Base-by-base conservation (phyloP, 768 basidiomycete species). In the Rhizopogon vulgaris region DNA sequence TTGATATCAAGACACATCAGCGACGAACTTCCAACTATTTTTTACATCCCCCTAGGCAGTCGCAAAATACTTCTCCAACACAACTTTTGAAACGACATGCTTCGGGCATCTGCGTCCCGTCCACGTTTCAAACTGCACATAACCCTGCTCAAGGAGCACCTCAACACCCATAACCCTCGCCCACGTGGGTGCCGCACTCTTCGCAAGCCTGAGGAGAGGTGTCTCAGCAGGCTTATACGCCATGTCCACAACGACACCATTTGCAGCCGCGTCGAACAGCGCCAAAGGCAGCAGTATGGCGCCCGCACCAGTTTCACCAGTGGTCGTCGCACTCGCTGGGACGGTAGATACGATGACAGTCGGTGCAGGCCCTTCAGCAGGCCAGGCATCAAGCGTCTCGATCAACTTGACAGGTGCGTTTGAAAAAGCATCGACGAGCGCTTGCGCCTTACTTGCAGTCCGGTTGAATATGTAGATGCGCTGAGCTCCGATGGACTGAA, bases 151-250 rank as follows among this genome's bases (percentile, higher is more conserved):
- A 25, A 96, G 73, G 43, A 97, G 70, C 46, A 94, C 85, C 58
- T 92, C 87, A 9, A 95, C 70, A 0, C 94, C 94, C 46, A 76
- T 77, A n/a, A 93, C 86, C 4, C 73, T 69, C 9, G 67, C 72
- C 94, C 94, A 95, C 32, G 77, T 73, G 10, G 48, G 30, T 6
- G 72, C 73, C 22, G 64, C 69, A 37, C 65, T 61, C 58, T 77
- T 74, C 4, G 91, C 94, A 12, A 95, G 68, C 48, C 66, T 63
- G 24, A 97, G 69, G 50, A 99, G 67, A 0, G 94, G 85, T 12
- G 95, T 98, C 58, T 83, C 78, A 3, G 85, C 80, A 0, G 94
- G 96, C 59, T 85, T 85, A 67, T 97, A 98, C 17, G 94, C 93
- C 87, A 96, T 89, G 60, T 99, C 96, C 10, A 98, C 77, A 10